Percentiles rank a stretch among this genome's conserved stretches.
Evolutionary conservation across 73 alveolate species (phyloP).

Genomic region (Tetrahymena malaccensis): DNA sequence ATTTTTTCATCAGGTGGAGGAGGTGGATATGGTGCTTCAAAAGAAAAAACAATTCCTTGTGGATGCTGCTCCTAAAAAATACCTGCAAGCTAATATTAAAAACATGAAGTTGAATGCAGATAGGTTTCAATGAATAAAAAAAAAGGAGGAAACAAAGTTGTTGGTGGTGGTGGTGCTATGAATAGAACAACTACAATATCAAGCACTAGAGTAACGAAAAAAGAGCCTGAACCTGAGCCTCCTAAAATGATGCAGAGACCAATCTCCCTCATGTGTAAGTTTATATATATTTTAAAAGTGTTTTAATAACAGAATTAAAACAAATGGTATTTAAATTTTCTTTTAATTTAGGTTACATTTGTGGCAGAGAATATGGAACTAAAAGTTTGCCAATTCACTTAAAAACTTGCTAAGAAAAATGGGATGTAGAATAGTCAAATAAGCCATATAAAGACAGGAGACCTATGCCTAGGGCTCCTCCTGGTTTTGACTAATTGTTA

Average conservation of each 20-base stretch:
- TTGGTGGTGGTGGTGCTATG: background rate
- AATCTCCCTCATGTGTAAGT: background rate
- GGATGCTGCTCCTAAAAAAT: background rate
- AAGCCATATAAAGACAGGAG: background rate
- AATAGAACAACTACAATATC: background rate
- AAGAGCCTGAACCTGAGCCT: background rate
- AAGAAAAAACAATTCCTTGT: background rate
- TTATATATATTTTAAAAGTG: background rate
- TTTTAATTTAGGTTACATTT: background rate
- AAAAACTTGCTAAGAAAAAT: constrained; percentile 22
- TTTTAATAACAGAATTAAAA: background rate
- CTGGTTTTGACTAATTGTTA: background rate
- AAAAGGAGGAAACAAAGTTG: background rate
- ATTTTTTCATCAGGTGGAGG: background rate
- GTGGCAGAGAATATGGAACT: constrained; percentile 41
- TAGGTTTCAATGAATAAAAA: background rate
- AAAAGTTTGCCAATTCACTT: constrained; percentile 14
- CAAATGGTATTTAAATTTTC: background rate
- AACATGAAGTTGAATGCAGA: background rate
- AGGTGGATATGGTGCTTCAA: background rate
- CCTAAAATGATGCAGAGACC: background rate
- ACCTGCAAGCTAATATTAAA: background rate
- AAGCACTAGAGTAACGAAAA: background rate
- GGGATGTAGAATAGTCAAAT: background rate
- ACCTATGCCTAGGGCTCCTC: constrained; percentile 8